Conservation (phyloP, 139 green algal species). For the Chlamydomonas asymmetrica region DNA sequence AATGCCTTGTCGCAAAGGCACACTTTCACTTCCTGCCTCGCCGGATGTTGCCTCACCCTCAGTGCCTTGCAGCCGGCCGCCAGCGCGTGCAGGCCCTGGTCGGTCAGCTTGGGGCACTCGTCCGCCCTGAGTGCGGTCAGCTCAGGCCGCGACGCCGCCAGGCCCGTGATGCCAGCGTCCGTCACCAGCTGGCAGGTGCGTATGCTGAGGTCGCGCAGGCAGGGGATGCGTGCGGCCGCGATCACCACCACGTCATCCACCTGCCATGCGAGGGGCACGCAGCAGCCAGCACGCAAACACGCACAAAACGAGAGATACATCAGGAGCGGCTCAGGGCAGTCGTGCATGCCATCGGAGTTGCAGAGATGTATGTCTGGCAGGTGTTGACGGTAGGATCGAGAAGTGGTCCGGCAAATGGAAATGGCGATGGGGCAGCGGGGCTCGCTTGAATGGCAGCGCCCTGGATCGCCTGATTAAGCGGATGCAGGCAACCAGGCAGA, state of each 20-base stretch:
- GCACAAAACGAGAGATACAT: not conserved
- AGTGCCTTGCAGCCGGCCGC: slow-evolving; percentile 33
- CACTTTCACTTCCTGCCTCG: too few species aligned
- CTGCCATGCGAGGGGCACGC: not conserved
- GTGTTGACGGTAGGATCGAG: not conserved
- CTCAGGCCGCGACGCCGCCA: slow-evolving; percentile 33
- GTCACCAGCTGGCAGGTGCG: slow-evolving; percentile 34
- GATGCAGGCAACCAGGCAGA: too few species aligned
- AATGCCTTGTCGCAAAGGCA: too few species aligned
- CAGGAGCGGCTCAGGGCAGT: not conserved
- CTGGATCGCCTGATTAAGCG: not conserved
- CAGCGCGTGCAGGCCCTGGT: slow-evolving; percentile 40
- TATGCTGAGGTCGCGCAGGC: slow-evolving; percentile 28
- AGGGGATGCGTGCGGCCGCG: slow-evolving; percentile 5
- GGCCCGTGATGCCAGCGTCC: slow-evolving; percentile 30
- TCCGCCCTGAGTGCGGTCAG: slow-evolving; percentile 53
- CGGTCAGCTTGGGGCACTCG: slow-evolving; percentile 33
- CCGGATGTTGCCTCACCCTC: slow-evolving; percentile 37
- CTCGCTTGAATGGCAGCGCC: not conserved
- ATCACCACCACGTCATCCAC: slow-evolving; percentile 34
- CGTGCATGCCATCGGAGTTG: not conserved
- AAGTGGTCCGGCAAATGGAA: not conserved
- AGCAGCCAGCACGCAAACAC: not conserved
- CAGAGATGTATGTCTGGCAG: not conserved
- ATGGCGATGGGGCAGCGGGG: not conserved